Evolutionary conservation across 768 basidiomycete species (phyloP).

Genomic region (Termitomyces heimii): DNA sequence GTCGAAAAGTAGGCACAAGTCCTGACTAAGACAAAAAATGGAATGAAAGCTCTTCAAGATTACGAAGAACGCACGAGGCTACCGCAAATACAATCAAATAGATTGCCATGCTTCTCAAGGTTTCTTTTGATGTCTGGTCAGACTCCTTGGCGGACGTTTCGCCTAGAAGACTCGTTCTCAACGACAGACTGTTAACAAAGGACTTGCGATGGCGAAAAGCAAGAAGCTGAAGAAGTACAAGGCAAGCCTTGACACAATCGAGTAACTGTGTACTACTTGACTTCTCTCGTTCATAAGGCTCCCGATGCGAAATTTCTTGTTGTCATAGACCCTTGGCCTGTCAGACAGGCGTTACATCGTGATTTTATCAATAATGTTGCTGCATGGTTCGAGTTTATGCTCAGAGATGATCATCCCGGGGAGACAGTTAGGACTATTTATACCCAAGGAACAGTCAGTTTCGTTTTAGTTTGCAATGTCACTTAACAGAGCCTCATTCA

Average conservation of each 20-base stretch:
- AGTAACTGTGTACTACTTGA: not conserved
- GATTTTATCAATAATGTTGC: constrained; percentile 23
- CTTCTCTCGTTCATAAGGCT: not conserved
- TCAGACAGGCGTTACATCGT: constrained; percentile 10
- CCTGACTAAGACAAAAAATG: too few species aligned
- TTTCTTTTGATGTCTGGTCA: not conserved
- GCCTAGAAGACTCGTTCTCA: not conserved
- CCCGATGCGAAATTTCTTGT: constrained; percentile 18
- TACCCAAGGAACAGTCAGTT: constrained; percentile 25
- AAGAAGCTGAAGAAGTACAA: constrained; percentile 1
- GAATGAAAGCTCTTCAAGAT: too few species aligned
- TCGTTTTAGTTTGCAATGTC: not conserved
- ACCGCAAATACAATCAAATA: not conserved
- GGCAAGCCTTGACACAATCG: not conserved
- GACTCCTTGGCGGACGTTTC: not conserved
- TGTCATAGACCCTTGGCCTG: constrained; percentile 24
- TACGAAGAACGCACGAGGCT: not conserved
- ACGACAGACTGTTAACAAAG: not conserved
- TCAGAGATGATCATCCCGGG: constrained; percentile 21
- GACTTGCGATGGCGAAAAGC: not conserved
- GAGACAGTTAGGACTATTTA: constrained; percentile 21
- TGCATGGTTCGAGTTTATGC: constrained; percentile 31
- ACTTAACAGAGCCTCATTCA: not conserved
- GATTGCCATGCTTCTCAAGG: constrained; percentile 4
- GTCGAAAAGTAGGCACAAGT: too few species aligned